A percentile compares a stretch with the other conserved stretches of the same genome.
phyloP scores from a whole-genome alignment of 768 basidiomycete genomes.

The Kwoniella dendrophila region DNA sequence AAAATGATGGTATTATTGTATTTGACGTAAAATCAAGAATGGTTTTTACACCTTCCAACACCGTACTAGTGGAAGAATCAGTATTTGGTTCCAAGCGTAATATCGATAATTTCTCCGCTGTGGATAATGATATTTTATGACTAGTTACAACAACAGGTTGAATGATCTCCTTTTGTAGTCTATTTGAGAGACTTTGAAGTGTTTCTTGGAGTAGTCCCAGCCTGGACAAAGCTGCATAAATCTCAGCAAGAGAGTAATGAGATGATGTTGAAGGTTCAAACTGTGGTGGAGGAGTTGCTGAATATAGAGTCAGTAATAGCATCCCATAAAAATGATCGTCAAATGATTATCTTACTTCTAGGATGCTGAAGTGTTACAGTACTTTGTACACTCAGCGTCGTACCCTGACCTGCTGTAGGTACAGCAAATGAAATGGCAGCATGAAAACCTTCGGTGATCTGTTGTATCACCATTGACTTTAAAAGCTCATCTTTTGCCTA shows the following conservation, averaged over 20 bases:
- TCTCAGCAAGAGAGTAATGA: conserved; percentile 30
- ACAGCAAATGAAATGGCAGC: conserved; percentile 30
- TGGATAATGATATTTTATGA: background rate
- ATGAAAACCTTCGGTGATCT: conserved; percentile 34
- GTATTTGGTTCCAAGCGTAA: conserved; percentile 60
- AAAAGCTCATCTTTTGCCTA: conserved; percentile 27
- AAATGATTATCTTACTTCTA: conserved; percentile 18
- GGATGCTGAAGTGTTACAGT: conserved; percentile 21
- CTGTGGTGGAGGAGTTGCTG: conserved; percentile 12
- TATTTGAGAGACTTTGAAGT: conserved; percentile 31
- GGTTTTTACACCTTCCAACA: conserved; percentile 65
- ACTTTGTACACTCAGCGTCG: conserved; percentile 16
- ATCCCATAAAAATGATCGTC: background rate
- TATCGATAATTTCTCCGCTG: conserved; percentile 56
- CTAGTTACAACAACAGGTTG: conserved; percentile 25
- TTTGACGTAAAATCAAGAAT: conserved; percentile 68
- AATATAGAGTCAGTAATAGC: background rate
- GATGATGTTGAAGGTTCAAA: conserved; percentile 1
- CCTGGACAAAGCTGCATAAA: conserved; percentile 40
- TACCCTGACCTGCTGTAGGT: background rate
- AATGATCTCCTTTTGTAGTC: conserved; percentile 43
- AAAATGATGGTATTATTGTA: conserved; percentile 64
- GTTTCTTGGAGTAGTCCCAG: conserved; percentile 56
- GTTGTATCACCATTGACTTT: conserved; percentile 35
- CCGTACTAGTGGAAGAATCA: conserved; percentile 55